Conservation (phyloP, 1,284 basidiomycete genomes). For the Prillingera fragicola region DNA sequence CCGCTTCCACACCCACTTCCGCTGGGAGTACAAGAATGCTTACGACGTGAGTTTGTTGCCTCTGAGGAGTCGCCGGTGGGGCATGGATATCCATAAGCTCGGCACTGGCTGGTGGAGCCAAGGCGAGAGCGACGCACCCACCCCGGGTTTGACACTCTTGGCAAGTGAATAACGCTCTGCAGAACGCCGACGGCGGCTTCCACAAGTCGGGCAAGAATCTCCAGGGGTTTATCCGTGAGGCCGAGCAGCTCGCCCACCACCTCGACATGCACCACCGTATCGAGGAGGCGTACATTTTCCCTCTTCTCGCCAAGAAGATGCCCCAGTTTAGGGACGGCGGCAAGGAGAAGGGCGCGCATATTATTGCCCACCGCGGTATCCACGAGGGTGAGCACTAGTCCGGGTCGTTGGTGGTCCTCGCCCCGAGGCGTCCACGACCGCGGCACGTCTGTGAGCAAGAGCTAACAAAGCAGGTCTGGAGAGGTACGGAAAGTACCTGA, state of each 20-base stretch:
- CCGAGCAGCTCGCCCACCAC: slow-evolving; percentile 51
- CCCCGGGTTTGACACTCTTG: no score
- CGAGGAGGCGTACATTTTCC: slow-evolving; percentile 57
- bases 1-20: slow-evolving; percentile 40
- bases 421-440: neutral
- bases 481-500: slow-evolving; percentile 52
- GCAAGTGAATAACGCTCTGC: neutral
- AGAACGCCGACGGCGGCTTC: slow-evolving; percentile 56
- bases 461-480: slow-evolving; percentile 44
- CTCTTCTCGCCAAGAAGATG: slow-evolving; percentile 59
- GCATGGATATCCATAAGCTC: no score
- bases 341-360: slow-evolving; percentile 53
- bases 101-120: no score
- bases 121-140: no score
- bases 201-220: slow-evolving; percentile 51
- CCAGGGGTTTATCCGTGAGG: slow-evolving; percentile 51
- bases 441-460: no score
- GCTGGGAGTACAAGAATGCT: slow-evolving; percentile 37
- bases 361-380: slow-evolving; percentile 61
- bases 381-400: slow-evolving; percentile 54
- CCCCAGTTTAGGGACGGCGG: slow-evolving; percentile 53
- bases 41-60: slow-evolving; percentile 31
- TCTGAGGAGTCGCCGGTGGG: no score
- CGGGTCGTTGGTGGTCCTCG: neutral
- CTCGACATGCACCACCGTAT: slow-evolving; percentile 64